Evolutionary conservation across 2,329 filamentous ascomycete species (phyloP).

Genomic region (Sporothrix schenckii): DNA sequence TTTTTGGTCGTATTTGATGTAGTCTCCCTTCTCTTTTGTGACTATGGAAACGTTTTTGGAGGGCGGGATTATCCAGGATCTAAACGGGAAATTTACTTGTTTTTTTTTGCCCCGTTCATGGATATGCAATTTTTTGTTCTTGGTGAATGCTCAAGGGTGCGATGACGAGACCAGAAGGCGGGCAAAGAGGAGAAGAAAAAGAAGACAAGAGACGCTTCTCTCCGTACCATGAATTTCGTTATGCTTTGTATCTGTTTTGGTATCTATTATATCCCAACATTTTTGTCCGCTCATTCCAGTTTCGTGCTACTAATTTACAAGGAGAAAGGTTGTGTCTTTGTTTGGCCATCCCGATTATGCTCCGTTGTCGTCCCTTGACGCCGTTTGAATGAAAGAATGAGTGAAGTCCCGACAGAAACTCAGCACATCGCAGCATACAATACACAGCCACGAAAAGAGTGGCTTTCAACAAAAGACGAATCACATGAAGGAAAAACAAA

Average conservation of each 20-base stretch:
- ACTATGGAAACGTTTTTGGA: slow-evolving; percentile 8
- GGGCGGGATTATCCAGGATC: slow-evolving; percentile 10
- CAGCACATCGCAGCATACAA: background rate
- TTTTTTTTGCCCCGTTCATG: background rate
- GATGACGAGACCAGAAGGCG: background rate
- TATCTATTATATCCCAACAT: slow-evolving; percentile 24
- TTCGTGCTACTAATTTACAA: slow-evolving; percentile 5
- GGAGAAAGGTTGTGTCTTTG: slow-evolving; percentile 19
- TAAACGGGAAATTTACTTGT: background rate
- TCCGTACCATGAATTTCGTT: background rate
- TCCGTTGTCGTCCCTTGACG: background rate
- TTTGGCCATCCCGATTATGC: background rate
- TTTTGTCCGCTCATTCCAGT: background rate
- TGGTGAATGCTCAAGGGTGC: background rate
- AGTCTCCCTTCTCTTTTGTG: slow-evolving; percentile 12
- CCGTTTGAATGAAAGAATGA: background rate
- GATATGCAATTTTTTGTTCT: background rate
- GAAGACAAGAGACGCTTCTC: background rate
- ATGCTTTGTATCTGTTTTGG: slow-evolving; percentile 12
- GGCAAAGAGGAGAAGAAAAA: background rate
- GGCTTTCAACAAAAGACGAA: background rate
- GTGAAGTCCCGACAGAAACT: background rate
- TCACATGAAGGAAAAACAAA: background rate
- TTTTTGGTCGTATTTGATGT: background rate
- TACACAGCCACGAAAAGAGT: background rate